Percentiles rank a stretch among this genome's conserved stretches.
These are phyloP conservation scores for Boletus rubescentipes DNA, from an alignment of 768 basidiomycete species.

Conservation along the genomic window DNA sequence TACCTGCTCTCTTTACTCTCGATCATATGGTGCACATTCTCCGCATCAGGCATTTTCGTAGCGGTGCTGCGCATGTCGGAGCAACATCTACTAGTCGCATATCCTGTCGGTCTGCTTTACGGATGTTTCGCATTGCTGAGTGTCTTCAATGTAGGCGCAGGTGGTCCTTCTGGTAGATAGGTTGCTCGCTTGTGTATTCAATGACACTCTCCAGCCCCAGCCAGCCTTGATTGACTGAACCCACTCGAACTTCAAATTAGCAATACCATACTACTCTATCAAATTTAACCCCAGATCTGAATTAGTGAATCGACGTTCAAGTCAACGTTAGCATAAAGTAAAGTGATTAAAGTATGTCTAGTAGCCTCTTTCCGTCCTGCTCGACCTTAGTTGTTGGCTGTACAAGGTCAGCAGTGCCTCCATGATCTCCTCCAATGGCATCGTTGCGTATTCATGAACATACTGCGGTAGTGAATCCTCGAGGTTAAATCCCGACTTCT, in stretches of 20 bases:
- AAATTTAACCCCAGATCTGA: neutral
- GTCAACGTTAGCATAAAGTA: neutral
- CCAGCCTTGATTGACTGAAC: neutral
- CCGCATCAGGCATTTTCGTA: constrained; percentile 94
- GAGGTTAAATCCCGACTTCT: constrained; percentile 78
- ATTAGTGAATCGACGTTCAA: neutral
- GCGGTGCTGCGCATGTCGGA: constrained; percentile 94
- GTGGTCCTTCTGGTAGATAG: constrained; percentile 34
- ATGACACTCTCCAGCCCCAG: neutral
- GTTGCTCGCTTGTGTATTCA: constrained; percentile 8
- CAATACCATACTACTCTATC: neutral
- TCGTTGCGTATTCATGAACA: constrained; percentile 83
- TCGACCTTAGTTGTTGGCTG: constrained; percentile 61
- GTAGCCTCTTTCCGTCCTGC: constrained; percentile 15
- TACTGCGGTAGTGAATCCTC: constrained; percentile 86
- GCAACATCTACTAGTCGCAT: constrained; percentile 92
- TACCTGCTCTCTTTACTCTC: constrained; percentile 80
- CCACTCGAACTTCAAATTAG: neutral
- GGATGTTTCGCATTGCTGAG: constrained; percentile 93
- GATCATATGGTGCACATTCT: constrained; percentile 95
- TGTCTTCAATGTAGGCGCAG: constrained; percentile 69
- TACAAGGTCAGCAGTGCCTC: constrained; percentile 75
- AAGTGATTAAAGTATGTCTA: neutral
- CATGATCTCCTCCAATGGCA: constrained; percentile 82
- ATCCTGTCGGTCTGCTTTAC: constrained; percentile 92